phyloP scores from a whole-genome alignment of 140 eudicot genomes.

The Oenanthe javanica region DNA sequence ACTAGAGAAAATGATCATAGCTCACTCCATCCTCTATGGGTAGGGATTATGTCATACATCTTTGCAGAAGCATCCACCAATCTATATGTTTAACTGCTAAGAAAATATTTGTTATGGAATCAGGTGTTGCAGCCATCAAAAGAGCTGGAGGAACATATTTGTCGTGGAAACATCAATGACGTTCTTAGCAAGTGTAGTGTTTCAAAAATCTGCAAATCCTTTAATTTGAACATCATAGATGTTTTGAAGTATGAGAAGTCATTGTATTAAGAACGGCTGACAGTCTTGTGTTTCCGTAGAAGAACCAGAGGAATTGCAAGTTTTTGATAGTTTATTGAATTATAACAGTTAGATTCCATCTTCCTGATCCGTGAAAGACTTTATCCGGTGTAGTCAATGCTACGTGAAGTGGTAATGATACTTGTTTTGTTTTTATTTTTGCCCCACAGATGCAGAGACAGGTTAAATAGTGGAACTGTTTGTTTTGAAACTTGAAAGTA shows the following conservation, averaged over 20 bases:
- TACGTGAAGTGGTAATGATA: not conserved
- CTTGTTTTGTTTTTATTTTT: not conserved
- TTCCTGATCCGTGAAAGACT: not conserved
- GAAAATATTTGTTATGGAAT: not conserved
- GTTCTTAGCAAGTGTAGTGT: slow-evolving; percentile 49
- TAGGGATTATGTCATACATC: slow-evolving; percentile 22
- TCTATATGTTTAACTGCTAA: not conserved
- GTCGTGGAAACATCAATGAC: slow-evolving; percentile 20
- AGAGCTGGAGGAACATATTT: slow-evolving; percentile 64
- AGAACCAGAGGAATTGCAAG: not conserved
- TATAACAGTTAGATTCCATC: not conserved
- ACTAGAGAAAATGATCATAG: slow-evolving; percentile 14
- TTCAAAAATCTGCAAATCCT: slow-evolving; percentile 60
- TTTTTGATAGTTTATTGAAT: slow-evolving; percentile 6
- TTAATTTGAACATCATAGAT: slow-evolving; percentile 50
- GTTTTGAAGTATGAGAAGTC: slow-evolving; percentile 56
- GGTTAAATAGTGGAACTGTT: not conserved
- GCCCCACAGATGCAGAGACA: not conserved
- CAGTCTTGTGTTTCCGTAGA: not conserved
- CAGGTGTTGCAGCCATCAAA: slow-evolving; percentile 73
- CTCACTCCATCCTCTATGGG: slow-evolving; percentile 40
- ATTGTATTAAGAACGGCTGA: slow-evolving; percentile 17
- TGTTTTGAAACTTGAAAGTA: no score
- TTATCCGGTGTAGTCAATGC: not conserved
- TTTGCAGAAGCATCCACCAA: not conserved